Evolutionary conservation across 345 rosid genomes (phyloP), one percentile per base, ranked within the genome.

Genomic region (Pugionium cornutum): DNA sequence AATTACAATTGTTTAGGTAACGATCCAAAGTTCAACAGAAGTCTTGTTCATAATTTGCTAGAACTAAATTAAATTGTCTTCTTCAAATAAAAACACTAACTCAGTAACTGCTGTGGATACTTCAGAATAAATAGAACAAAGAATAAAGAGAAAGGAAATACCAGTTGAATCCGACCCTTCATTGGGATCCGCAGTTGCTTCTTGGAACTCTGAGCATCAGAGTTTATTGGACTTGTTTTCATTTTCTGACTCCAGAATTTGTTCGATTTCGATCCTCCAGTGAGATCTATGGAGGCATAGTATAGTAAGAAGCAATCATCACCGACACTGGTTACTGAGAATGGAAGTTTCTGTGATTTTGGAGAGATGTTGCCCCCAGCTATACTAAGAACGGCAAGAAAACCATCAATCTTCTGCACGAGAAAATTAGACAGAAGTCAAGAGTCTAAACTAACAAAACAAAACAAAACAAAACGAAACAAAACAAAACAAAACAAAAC

Each of bases 91-190:
- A 47, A 56, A 33, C 3, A 32, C 7, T 10, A 6, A 44, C 18
- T 54, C 36, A 33, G 30, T 27, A 27, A 54, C 35, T 3, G 50
- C 35, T 44, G 2, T 35, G 26, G 7, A 44, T 8, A 40, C 40
- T 36, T 36, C 58, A 63, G 32, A 18, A 46, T 43, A 5, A 11
- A 72, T 57, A 44, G 37, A 37, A 67, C 3, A 30, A 41, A 26
- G 58, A 67, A 25, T 18, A 48, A 39, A 67, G 64, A 74, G 50
- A 53, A 45, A 58, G 40, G 27, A 37, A 52, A 49, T 84, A 92
- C 97, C 91, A 89, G 78, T 74, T 92, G 96, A 66, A 92, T 82
- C 59, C 97, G 89, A 62, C 98, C 98, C 86, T 92, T 92, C 87
- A 89, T 82, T 41, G 97, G 97, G 46, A 89, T 77, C 56, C 89